phyloP scores from a whole-genome alignment of 2,329 filamentous ascomycete genomes.

The Aureobasidium pullulans region DNA sequence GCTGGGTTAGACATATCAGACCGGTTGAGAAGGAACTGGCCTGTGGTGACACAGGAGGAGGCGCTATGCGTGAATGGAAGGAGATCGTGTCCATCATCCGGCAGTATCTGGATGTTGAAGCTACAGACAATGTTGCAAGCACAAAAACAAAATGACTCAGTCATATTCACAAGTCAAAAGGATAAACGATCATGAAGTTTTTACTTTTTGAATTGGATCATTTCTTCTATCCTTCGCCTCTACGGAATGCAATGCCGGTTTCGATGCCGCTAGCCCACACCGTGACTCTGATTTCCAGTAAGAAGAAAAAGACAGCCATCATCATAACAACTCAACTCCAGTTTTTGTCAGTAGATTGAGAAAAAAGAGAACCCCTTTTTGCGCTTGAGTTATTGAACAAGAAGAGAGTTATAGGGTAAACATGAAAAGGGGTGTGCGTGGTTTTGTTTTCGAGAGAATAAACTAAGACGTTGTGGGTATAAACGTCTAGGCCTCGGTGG shows the following conservation, averaged over 20 bases:
- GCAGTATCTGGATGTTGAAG: slow-evolving; percentile 25
- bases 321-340: slow-evolving; percentile 11
- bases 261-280: slow-evolving; percentile 14
- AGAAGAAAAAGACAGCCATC: slow-evolving; percentile 11
- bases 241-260: slow-evolving; percentile 12
- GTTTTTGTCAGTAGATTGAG: slow-evolving; percentile 2
- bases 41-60: slow-evolving; percentile 75
- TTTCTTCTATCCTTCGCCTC: slow-evolving; percentile 15
- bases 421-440: background rate
- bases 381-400: background rate
- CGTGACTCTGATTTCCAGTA: slow-evolving; percentile 8
- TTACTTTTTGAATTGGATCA: slow-evolving; percentile 11
- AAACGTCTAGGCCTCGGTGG: slow-evolving; percentile 14
- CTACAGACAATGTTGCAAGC: background rate
- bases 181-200: background rate
- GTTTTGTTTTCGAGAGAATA: background rate
- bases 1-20: slow-evolving; percentile 61
- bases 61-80: slow-evolving; percentile 77
- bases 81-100: slow-evolving; percentile 63
- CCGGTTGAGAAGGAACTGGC: slow-evolving; percentile 73
- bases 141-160: background rate
- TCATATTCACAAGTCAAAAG: background rate
- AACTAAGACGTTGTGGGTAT: background rate
- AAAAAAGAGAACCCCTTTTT: background rate
- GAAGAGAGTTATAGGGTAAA: slow-evolving; percentile 8